Conservation (phyloP, 345 rosid species). For the Iberis pinnata region DNA sequence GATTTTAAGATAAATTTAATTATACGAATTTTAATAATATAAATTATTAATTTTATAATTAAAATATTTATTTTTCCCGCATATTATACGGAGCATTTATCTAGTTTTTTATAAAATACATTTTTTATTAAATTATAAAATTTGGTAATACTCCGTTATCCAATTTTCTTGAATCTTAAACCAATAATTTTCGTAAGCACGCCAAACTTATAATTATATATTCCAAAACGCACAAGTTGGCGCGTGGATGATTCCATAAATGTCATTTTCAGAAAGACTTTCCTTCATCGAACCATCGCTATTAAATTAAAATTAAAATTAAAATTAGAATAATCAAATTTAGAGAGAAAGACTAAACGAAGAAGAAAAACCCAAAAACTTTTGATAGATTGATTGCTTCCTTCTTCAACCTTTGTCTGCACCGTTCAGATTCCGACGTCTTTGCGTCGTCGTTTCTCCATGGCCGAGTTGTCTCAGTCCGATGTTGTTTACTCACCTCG, state of each 20-base stretch:
- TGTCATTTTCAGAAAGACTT: constrained; percentile 7
- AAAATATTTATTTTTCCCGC: no score
- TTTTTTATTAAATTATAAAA: no score
- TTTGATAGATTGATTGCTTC: constrained; percentile 19
- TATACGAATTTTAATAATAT: no score
- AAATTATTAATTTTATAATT: no score
- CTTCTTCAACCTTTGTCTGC: no score
- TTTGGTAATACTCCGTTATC: no score
- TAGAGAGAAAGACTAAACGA: background rate
- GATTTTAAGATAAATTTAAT: no score
- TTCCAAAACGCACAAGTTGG: constrained; percentile 7
- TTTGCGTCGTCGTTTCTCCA: constrained; percentile 14
- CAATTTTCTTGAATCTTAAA: no score
- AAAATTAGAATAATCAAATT: background rate
- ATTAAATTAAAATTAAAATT: background rate
- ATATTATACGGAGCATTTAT: no score
- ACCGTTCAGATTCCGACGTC: background rate
- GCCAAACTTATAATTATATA: no score
- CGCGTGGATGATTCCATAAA: constrained; percentile 22
- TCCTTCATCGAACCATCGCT: constrained; percentile 30
- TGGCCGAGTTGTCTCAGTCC: constrained; percentile 93
- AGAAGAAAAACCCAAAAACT: background rate
- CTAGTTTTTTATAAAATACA: no score
- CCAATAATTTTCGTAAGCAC: no score
- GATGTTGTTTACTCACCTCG: constrained; percentile 69